Conservation (phyloP, 495 filamentous ascomycete species). For the Aspergillus indologenus region DNA sequence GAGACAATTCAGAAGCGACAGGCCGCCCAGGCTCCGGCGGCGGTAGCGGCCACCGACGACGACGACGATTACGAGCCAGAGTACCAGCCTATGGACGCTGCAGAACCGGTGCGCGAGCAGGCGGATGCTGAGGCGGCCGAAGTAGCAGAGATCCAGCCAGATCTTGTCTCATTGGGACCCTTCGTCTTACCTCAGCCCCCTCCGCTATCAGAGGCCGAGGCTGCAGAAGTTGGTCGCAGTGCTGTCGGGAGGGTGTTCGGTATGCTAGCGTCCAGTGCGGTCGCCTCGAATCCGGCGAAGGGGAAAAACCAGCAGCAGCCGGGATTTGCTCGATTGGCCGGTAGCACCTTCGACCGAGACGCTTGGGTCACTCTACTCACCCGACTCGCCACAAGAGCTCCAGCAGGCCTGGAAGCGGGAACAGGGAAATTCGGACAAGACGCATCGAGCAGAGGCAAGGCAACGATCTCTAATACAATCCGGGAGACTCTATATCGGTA, state of each 20-base stretch:
- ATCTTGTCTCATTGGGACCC: slow-evolving; percentile 57
- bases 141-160: slow-evolving; percentile 46
- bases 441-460: slow-evolving; percentile 16
- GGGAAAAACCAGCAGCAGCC: slow-evolving; percentile 35
- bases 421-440: slow-evolving; percentile 32
- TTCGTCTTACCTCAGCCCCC: slow-evolving; percentile 81
- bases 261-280: slow-evolving; percentile 67
- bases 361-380: slow-evolving; percentile 87
- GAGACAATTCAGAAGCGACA: slow-evolving; percentile 23
- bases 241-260: slow-evolving; percentile 74
- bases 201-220: slow-evolving; percentile 63
- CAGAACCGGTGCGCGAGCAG: slow-evolving; percentile 69
- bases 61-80: slow-evolving; percentile 90
- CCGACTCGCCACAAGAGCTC: slow-evolving; percentile 78
- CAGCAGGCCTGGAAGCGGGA: slow-evolving; percentile 59
- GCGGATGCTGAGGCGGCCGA: slow-evolving; percentile 62
- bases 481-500: slow-evolving; percentile 78
- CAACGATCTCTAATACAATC: slow-evolving; percentile 61
- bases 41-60: slow-evolving; percentile 58
- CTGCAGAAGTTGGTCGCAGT: slow-evolving; percentile 61
- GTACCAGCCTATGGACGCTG: slow-evolving; percentile 68
- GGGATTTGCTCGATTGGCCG: slow-evolving; percentile 81
- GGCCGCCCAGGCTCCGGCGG: slow-evolving; percentile 21
- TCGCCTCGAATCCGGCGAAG: slow-evolving; percentile 51
- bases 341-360: slow-evolving; percentile 80